Conservation (phyloP, 1,284 basidiomycete species). For the Apiotrichum veenhuisii region DNA sequence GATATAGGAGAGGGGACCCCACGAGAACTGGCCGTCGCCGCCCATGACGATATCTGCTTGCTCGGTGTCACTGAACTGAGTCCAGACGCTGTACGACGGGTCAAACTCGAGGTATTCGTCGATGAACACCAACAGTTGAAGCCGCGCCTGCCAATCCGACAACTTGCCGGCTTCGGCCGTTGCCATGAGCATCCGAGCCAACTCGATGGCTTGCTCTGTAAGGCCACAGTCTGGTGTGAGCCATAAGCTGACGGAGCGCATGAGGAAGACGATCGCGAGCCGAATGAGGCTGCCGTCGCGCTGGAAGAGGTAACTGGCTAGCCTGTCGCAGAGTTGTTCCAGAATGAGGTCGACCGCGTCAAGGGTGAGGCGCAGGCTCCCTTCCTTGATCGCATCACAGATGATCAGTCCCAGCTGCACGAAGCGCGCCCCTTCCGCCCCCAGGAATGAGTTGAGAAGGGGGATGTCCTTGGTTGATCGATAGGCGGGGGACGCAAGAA, state of each 20-base stretch:
- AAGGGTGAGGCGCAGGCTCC: constrained; percentile 57
- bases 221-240: constrained; percentile 52
- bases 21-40: neutral
- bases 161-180: constrained; percentile 54
- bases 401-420: constrained; percentile 59
- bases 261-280: constrained; percentile 61
- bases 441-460: constrained; percentile 60
- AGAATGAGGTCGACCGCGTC: constrained; percentile 59
- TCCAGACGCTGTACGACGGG: constrained; percentile 48
- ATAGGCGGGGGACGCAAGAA: constrained; percentile 54
- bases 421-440: constrained; percentile 57
- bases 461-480: constrained; percentile 63
- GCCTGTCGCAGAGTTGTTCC: constrained; percentile 56
- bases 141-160: constrained; percentile 65
- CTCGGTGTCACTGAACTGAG: constrained; percentile 18
- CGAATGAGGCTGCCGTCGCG: constrained; percentile 58
- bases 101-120: constrained; percentile 63
- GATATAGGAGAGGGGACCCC: constrained; percentile 46
- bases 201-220: constrained; percentile 52
- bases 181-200: constrained; percentile 59
- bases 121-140: constrained; percentile 63
- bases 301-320: constrained; percentile 60
- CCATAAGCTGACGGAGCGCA: constrained; percentile 67
- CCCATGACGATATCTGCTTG: constrained; percentile 29
- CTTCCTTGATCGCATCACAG: constrained; percentile 57